These are phyloP conservation scores for Pistacia integerrima DNA, from an alignment of 345 rosid species.

Conservation along the genomic window DNA sequence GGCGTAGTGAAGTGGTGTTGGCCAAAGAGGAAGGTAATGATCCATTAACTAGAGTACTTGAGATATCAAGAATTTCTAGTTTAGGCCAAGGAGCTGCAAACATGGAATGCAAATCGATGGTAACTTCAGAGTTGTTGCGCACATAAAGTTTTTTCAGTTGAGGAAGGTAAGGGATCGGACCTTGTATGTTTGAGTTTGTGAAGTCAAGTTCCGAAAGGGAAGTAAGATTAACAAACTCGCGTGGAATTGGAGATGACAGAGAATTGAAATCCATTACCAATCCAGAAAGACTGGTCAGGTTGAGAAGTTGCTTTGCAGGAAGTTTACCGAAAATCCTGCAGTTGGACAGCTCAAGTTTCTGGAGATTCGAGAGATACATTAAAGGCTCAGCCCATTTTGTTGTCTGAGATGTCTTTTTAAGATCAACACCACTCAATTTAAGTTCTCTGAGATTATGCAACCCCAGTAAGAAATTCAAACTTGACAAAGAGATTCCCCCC, in stretches of 20 bases:
- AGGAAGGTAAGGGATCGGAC: too few relatives aligned
- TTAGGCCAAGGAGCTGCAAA: too few relatives aligned
- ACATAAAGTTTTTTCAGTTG: too few relatives aligned
- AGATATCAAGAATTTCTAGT: too few relatives aligned
- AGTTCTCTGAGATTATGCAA: constrained; percentile 14
- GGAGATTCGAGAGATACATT: constrained; percentile 18
- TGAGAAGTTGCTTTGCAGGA: constrained; percentile 4
- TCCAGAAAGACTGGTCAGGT: background rate
- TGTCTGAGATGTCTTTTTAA: constrained; percentile 18
- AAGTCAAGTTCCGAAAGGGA: constrained; percentile 24
- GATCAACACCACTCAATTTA: too few relatives aligned
- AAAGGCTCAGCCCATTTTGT: constrained; percentile 19
- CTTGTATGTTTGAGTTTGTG: too few relatives aligned
- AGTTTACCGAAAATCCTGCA: constrained; percentile 18
- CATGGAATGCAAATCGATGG: too few relatives aligned
- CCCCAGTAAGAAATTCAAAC: constrained; percentile 25
- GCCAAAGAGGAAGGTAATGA: constrained; percentile 21
- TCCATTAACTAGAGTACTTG: background rate
- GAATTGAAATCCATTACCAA: constrained; percentile 25
- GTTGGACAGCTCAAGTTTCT: constrained; percentile 20
- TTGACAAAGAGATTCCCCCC: constrained; percentile 9
- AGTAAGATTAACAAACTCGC: constrained; percentile 23
- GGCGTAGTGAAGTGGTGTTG: constrained; percentile 19
- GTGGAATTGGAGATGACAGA: constrained; percentile 20
- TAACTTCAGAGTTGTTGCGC: too few relatives aligned